Base-by-base conservation (phyloP, 371 early-diverging fungal species). In the Rhizopus arrhizus region DNA sequence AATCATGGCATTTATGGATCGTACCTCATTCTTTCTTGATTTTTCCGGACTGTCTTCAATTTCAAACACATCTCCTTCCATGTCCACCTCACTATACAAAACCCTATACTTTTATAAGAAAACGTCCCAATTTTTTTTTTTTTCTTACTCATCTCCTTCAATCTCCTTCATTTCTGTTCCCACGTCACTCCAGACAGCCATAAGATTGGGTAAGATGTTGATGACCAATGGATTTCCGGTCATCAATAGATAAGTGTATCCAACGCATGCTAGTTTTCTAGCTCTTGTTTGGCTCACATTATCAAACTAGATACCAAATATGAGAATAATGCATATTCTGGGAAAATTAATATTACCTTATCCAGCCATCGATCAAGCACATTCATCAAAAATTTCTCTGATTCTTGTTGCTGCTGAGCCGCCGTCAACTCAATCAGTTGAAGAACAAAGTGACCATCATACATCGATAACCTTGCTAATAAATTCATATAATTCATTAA, bases 201-300 rank as follows among this genome's bases (percentile, higher is more conserved):
- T 79, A 4, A 91, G 62, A 33, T 74, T 73, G 5, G 81, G 73
- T 34, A 89, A 56, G 16, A 73, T 61, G 7, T 69, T 61, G 10
- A 86, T 48, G 3, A 88, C 70, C 0, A 68, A 41, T 1, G 81
- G 73, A 52, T 87, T 66, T 0, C 76, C 74, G 4, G 88, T 86
- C 9, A 79, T 62, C 9, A 90, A 73, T 51, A 91, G 71, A 36
- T 76, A 77, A 7, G 87, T 85, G 55, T 87, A 75, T 0, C 85
- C 91, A 74, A 93, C 78, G 6, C 89, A 89, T 40, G 82, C 81
- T 52, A 93, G 72, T 66, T 91, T 91, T 33, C 90, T 78, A 53
- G 86, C 79, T 59, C 87, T 86, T 33, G 87, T 77, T 58, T 91
- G 89, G 1, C 89, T 85, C 34, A 91, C 77, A 48, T 84, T 85